A percentile compares a stretch with the other conserved stretches of the same genome.
These are phyloP conservation scores for Pseudisothecium myosuroides DNA, from an alignment of 225 moss, liverwort and hornwort genomes.

Conservation along the genomic window DNA sequence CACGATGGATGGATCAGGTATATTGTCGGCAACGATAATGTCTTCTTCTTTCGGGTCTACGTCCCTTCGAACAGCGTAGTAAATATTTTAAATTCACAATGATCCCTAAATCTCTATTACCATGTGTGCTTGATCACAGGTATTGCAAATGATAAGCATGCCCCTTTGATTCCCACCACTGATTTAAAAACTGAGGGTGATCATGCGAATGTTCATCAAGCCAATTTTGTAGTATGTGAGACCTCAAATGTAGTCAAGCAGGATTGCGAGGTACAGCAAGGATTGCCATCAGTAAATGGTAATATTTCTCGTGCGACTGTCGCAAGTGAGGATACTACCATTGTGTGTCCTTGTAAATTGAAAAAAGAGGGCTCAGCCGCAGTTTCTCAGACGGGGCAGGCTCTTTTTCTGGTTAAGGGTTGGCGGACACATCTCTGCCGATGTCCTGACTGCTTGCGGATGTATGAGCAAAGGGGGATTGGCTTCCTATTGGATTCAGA, in stretches of 20 bases:
- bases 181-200: neutral
- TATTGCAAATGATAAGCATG: neutral
- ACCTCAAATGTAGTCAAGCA: neutral
- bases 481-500: slow-evolving; percentile 48
- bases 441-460: slow-evolving; percentile 45
- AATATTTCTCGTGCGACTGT: neutral
- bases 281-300: neutral
- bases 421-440: slow-evolving; percentile 74
- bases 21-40: neutral
- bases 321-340: neutral
- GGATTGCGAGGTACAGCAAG: neutral
- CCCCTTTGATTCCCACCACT: neutral
- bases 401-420: slow-evolving; percentile 50
- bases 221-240: neutral
- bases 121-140: neutral
- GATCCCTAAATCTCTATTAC: neutral
- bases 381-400: slow-evolving; percentile 5
- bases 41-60: neutral
- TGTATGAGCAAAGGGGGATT: slow-evolving; percentile 41
- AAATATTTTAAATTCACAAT: neutral
- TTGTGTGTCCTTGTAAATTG: neutral
- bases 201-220: neutral
- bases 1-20: slow-evolving; percentile 21
- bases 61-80: neutral
- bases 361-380: neutral